Evolutionary conservation across 768 basidiomycete species (phyloP).

Genomic region (Phlegmacium glaucopus): DNA sequence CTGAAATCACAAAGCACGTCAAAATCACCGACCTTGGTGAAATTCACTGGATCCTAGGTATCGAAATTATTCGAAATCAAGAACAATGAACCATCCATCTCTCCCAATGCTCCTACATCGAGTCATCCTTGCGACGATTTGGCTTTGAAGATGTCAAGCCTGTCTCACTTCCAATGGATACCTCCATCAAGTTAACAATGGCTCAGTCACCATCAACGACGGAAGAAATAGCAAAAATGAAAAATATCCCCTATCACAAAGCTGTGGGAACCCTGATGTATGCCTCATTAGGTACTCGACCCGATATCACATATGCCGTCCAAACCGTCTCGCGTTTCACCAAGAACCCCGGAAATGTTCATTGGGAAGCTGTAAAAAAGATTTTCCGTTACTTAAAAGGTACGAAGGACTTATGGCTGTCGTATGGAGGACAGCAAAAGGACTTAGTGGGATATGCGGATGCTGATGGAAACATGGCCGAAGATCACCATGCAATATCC

Average conservation of each 20-base stretch:
- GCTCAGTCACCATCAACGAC: constrained; percentile 13
- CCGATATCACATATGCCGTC: constrained; percentile 27
- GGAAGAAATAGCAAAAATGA: constrained; percentile 12
- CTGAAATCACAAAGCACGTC: constrained; percentile 11
- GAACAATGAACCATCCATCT: constrained; percentile 9
- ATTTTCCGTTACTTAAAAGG: constrained; percentile 36
- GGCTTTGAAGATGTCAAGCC: constrained; percentile 23
- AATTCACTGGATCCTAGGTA: constrained; percentile 26
- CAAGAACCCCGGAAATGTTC: constrained; percentile 9
- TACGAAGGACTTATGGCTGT: constrained; percentile 18
- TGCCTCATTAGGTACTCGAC: constrained; percentile 23
- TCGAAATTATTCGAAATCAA: constrained; percentile 21
- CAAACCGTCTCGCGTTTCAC: constrained; percentile 24
- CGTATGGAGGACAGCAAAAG: constrained; percentile 16
- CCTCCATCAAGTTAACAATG: constrained; percentile 12
- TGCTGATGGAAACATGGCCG: constrained; percentile 14
- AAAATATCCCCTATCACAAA: constrained; percentile 20
- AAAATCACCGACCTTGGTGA: constrained; percentile 19
- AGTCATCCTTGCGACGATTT: constrained; percentile 22
- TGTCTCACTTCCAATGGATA: constrained; percentile 18
- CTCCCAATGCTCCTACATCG: constrained; percentile 26
- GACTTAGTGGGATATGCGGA: constrained; percentile 16
- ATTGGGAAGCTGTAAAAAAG: constrained; percentile 36
- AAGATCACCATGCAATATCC: constrained; percentile 28
- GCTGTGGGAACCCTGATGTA: constrained; percentile 32